Percentiles rank a stretch among this genome's conserved stretches.
Conservation (phyloP, 1,284 basidiomycete genomes). For the Microbotryomycetes sp. region DNA sequence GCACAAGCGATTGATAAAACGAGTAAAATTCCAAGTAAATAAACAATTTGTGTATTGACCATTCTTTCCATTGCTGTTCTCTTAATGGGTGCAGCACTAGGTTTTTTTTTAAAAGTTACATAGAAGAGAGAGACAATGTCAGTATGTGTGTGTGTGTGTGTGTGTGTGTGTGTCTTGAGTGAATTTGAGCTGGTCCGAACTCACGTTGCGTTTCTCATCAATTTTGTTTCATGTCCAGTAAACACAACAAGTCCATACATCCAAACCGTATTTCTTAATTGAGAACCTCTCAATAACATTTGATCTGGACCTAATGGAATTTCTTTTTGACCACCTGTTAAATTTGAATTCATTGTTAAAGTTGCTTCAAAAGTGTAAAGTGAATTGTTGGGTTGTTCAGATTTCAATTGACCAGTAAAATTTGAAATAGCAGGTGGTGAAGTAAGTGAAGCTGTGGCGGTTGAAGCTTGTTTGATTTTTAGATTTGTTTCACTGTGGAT, state of each 20-base stretch:
- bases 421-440: constrained; percentile 66
- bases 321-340: constrained; percentile 53
- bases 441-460: constrained; percentile 70
- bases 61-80: constrained; percentile 91
- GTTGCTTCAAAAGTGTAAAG: constrained; percentile 89
- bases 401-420: constrained; percentile 75
- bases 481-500: constrained; percentile 81
- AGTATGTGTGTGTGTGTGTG: no score
- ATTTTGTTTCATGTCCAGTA: constrained; percentile 96
- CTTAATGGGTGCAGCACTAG: constrained; percentile 88
- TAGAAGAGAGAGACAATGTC: neutral
- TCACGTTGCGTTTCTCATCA: constrained; percentile 89
- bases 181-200: constrained; percentile 39
- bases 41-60: constrained; percentile 96
- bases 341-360: constrained; percentile 39
- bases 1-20: constrained; percentile 85
- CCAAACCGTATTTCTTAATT: constrained; percentile 95
- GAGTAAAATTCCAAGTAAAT: constrained; percentile 82
- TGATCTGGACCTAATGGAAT: constrained; percentile 93
- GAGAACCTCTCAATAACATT: constrained; percentile 85
- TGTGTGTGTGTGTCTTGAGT: neutral
- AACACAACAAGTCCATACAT: constrained; percentile 89
- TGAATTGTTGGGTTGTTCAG: constrained; percentile 95
- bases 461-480: constrained; percentile 94
- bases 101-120: no score